Percentiles rank a stretch among this genome's conserved stretches.
Evolutionary conservation across 768 basidiomycete species (phyloP).

Genomic region (Fibroporia radiculosa): DNA sequence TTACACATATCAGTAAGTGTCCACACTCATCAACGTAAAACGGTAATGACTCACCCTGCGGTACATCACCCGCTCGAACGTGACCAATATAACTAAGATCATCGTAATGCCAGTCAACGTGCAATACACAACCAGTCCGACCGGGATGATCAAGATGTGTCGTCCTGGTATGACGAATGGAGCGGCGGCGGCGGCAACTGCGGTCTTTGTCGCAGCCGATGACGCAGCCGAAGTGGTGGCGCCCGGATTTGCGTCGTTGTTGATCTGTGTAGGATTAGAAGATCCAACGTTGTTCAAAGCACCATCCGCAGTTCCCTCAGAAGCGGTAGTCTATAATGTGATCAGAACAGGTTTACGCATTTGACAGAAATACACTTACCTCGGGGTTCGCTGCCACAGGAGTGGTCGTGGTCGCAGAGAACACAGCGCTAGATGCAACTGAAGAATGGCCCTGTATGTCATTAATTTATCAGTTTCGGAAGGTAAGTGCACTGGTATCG

Average conservation of each 20-base stretch:
- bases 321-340: constrained; percentile 2
- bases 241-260: constrained; percentile 2
- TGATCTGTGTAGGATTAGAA: background rate
- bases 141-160: constrained; percentile 65
- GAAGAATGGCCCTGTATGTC: constrained; percentile 1
- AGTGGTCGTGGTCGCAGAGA: constrained; percentile 15
- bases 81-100: constrained; percentile 76
- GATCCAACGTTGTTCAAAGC: constrained; percentile 20
- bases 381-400: constrained; percentile 5
- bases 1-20: background rate
- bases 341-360: too few species aligned
- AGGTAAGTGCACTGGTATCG: too few species aligned
- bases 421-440: constrained; percentile 13
- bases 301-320: constrained; percentile 26
- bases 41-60: constrained; percentile 51
- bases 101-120: constrained; percentile 81
- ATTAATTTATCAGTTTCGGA: background rate
- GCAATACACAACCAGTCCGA: constrained; percentile 78
- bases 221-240: constrained; percentile 8
- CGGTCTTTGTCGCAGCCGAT: constrained; percentile 18
- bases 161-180: constrained; percentile 66
- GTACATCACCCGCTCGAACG: constrained; percentile 82
- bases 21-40: background rate
- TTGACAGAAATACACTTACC: background rate
- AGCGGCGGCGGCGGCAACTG: constrained; percentile 22